These are phyloP conservation scores for Aspergillus sclerotiicarbonarius DNA, from an alignment of 495 filamentous ascomycete genomes.

Conservation along the genomic window DNA sequence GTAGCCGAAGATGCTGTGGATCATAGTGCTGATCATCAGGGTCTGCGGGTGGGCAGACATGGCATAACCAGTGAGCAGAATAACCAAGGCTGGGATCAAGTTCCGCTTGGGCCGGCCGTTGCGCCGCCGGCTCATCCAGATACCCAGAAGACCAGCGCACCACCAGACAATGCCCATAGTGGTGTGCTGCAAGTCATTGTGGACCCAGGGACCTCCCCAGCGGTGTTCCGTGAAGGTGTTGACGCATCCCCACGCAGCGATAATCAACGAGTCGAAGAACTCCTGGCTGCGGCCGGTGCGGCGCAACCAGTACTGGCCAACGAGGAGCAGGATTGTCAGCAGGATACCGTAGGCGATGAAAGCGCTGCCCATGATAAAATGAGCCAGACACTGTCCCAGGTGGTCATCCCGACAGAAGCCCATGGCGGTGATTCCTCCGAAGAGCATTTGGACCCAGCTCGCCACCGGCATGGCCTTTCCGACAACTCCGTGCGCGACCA, in stretches of 20 bases:
- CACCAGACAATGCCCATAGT: conserved; percentile 98
- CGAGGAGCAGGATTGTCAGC: conserved; percentile 80
- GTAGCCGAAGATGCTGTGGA: conserved; percentile 92
- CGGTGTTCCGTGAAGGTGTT: conserved; percentile 98
- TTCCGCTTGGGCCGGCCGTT: conserved; percentile 88
- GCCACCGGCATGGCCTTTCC: conserved; percentile 86
- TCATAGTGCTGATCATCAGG: conserved; percentile 78
- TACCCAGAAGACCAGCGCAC: conserved; percentile 84
- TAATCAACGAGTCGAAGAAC: conserved; percentile 92
- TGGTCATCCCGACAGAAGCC: conserved; percentile 96
- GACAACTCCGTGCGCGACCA: conserved; percentile 72
- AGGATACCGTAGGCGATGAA: conserved; percentile 94
- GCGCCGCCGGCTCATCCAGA: conserved; percentile 84
- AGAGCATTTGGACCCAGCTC: conserved; percentile 93
- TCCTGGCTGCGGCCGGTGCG: conserved; percentile 88
- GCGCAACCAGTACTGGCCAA: conserved; percentile 84
- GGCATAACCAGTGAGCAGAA: conserved; percentile 89
- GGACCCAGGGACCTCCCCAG: conserved; percentile 88
- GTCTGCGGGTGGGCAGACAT: conserved; percentile 89
- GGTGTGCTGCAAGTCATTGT: conserved; percentile 95
- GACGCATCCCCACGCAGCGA: conserved; percentile 90
- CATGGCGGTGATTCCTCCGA: conserved; percentile 88
- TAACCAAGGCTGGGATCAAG: conserved; percentile 85
- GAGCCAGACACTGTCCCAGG: conserved; percentile 87
- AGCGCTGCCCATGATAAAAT: conserved; percentile 98